These are phyloP conservation scores for Pythium oligandrum DNA, from an alignment of 352 stramenopile genomes.

Conservation along the genomic window DNA sequence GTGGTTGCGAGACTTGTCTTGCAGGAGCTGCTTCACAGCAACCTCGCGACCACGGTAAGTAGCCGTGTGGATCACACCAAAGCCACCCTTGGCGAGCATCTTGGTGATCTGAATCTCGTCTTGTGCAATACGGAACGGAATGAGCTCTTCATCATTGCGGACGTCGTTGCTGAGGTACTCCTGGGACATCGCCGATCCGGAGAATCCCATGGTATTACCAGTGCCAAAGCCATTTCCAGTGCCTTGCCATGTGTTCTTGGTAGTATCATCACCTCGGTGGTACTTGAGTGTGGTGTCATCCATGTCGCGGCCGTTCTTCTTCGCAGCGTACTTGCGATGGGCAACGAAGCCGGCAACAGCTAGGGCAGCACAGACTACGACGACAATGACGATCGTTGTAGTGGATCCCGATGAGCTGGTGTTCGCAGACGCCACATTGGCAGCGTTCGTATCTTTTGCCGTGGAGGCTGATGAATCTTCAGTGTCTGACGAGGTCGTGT, in stretches of 20 bases:
- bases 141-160: constrained; percentile 16
- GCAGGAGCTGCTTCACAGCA: constrained; percentile 16
- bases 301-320: not conserved
- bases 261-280: too few relatives aligned
- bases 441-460: not conserved
- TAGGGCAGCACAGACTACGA: constrained; percentile 1
- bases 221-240: not conserved
- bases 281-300: too few relatives aligned
- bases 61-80: constrained; percentile 13
- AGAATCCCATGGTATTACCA: not conserved
- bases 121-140: constrained; percentile 8
- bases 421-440: not conserved
- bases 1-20: constrained; percentile 20
- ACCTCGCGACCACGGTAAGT: constrained; percentile 6
- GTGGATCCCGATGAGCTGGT: constrained; percentile 2
- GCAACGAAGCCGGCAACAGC: not conserved
- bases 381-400: constrained; percentile 4
- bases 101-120: constrained; percentile 7
- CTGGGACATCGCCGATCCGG: not conserved
- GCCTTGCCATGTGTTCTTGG: too few relatives aligned
- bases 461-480: not conserved
- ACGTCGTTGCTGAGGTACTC: constrained; percentile 21
- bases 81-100: constrained; percentile 17
- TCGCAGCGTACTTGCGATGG: not conserved
- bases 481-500: not conserved